A percentile compares a stretch with the other conserved stretches of the same genome.
These are phyloP conservation scores for Eutrema japonicum DNA, from an alignment of 345 rosid species.

Conservation along the genomic window DNA sequence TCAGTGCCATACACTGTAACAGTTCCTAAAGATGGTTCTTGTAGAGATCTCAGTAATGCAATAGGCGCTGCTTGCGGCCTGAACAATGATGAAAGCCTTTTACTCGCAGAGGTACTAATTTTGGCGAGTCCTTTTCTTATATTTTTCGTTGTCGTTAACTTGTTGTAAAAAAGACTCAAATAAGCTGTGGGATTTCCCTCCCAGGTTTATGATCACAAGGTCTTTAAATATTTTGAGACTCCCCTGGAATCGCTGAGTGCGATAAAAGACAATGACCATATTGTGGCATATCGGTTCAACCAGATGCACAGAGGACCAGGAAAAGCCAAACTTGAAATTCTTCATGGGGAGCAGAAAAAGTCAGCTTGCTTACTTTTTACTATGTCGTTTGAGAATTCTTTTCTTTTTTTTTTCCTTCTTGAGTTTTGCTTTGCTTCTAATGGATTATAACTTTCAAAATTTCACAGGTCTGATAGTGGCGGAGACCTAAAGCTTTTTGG, in stretches of 20 bases:
- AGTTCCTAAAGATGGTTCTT: conserved; percentile 69
- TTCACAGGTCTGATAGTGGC: conserved; percentile 53
- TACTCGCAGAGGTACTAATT: conserved; percentile 75
- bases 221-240: conserved; percentile 61
- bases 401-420: conserved; percentile 17
- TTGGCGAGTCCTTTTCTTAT: neutral
- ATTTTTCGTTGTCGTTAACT: conserved; percentile 35
- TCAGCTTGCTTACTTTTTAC: conserved; percentile 43
- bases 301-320: conserved; percentile 55
- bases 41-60: conserved; percentile 76
- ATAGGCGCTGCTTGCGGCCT: conserved; percentile 78
- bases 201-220: conserved; percentile 69
- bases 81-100: conserved; percentile 71
- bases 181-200: conserved; percentile 15
- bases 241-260: conserved; percentile 54
- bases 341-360: conserved; percentile 63
- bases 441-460: conserved; percentile 5
- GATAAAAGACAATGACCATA: conserved; percentile 76
- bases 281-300: conserved; percentile 80
- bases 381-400: conserved; percentile 1
- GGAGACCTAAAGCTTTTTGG: conserved; percentile 59
- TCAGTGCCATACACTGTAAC: conserved; percentile 81
- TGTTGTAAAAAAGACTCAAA: conserved; percentile 2
- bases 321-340: conserved; percentile 67
- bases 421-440: conserved; percentile 7